Evolutionary conservation across 1,139 yeast species (phyloP).

Genomic region (Taphrina populina): DNA sequence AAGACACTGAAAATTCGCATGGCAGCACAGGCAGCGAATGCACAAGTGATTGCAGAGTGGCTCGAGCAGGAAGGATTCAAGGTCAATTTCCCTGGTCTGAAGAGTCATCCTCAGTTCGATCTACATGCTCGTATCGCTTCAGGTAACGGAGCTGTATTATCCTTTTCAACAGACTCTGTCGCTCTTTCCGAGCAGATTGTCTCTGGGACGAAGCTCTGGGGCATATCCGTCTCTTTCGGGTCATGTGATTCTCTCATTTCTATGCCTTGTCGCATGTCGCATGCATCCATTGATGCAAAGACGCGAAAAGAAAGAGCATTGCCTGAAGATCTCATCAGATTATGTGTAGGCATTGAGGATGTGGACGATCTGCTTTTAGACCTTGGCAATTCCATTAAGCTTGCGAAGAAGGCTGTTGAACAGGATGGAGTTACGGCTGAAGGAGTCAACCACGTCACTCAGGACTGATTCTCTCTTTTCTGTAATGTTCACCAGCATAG

Average conservation of each 20-base stretch:
- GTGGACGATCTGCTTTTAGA: constrained; percentile 71
- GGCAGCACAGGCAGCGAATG: constrained; percentile 64
- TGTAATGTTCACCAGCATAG: too few species aligned
- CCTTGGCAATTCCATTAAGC: constrained; percentile 43
- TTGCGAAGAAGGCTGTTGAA: constrained; percentile 18
- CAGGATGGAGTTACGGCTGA: constrained; percentile 20
- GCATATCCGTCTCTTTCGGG: constrained; percentile 91
- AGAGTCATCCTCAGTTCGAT: constrained; percentile 68
- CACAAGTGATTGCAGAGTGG: constrained; percentile 69
- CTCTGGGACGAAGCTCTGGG: constrained; percentile 71
- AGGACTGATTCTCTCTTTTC: too few species aligned
- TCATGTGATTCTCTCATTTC: constrained; percentile 81
- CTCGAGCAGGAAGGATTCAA: constrained; percentile 58
- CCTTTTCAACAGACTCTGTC: constrained; percentile 80
- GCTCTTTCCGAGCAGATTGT: constrained; percentile 69
- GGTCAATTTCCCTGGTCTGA: constrained; percentile 81
- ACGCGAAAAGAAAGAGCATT: constrained; percentile 82
- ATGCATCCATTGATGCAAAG: constrained; percentile 81
- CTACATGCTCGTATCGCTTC: constrained; percentile 72
- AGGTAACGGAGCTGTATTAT: constrained; percentile 87
- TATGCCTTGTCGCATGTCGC: constrained; percentile 87
- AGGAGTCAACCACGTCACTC: constrained; percentile 30
- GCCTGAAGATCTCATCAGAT: constrained; percentile 75
- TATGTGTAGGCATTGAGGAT: constrained; percentile 87
- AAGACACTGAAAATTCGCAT: constrained; percentile 83